Percentiles rank a stretch among this genome's conserved stretches.
These are phyloP conservation scores for Arachnomyces sp. DNA, from an alignment of 2,329 filamentous ascomycete genomes.

Conservation along the genomic window DNA sequence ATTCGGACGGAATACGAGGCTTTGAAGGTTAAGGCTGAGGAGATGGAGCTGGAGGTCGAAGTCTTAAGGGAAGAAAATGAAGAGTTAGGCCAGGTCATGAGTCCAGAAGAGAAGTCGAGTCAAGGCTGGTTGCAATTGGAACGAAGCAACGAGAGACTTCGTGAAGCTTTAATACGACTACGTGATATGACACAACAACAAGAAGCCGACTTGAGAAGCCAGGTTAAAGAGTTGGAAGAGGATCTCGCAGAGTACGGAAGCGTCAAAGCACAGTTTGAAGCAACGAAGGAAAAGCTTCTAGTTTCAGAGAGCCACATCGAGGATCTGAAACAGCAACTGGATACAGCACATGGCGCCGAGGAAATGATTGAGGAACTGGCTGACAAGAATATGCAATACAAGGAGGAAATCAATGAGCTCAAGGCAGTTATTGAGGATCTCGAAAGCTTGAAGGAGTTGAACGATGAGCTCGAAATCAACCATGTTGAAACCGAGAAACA, in stretches of 20 bases:
- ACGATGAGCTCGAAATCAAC: slow-evolving; percentile 88
- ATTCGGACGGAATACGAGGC: slow-evolving; percentile 71
- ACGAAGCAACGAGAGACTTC: slow-evolving; percentile 75
- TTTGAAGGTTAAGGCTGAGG: slow-evolving; percentile 67
- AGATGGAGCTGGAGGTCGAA: slow-evolving; percentile 80
- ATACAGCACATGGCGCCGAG: slow-evolving; percentile 78
- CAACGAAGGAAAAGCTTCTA: slow-evolving; percentile 62
- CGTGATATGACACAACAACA: slow-evolving; percentile 81
- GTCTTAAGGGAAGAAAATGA: slow-evolving; percentile 79
- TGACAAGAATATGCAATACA: slow-evolving; percentile 74
- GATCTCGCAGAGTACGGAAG: slow-evolving; percentile 60
- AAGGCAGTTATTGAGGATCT: slow-evolving; percentile 76
- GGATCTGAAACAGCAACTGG: slow-evolving; percentile 82
- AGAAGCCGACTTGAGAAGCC: slow-evolving; percentile 67
- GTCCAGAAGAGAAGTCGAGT: slow-evolving; percentile 75
- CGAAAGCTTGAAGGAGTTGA: slow-evolving; percentile 82
- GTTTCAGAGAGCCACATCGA: slow-evolving; percentile 68
- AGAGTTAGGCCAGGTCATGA: slow-evolving; percentile 76
- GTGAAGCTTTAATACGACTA: slow-evolving; percentile 73
- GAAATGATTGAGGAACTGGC: slow-evolving; percentile 90
- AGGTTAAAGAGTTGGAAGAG: slow-evolving; percentile 65
- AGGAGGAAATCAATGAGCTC: slow-evolving; percentile 75
- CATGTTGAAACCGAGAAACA: slow-evolving; percentile 91
- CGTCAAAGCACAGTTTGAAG: slow-evolving; percentile 61
- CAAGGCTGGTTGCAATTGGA: slow-evolving; percentile 89